Evolutionary conservation across 345 rosid species (phyloP).

Genomic region (Streptanthus diversifolius): DNA sequence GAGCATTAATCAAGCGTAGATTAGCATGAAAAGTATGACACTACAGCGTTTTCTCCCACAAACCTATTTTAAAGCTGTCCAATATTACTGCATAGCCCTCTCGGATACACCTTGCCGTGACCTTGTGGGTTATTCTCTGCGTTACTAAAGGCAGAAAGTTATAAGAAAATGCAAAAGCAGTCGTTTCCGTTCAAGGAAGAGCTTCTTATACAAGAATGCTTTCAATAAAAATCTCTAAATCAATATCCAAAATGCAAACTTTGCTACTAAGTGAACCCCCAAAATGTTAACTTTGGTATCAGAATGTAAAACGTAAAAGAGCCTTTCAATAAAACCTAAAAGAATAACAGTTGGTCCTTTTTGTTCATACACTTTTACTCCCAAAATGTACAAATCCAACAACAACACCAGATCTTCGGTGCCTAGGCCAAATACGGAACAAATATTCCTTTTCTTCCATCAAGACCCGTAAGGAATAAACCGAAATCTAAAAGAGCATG

Average conservation of each 20-base stretch:
- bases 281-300: neutral
- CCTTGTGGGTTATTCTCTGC: neutral
- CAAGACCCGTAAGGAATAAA: slow-evolving; percentile 5
- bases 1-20: neutral
- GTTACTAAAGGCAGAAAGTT: neutral
- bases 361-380: neutral
- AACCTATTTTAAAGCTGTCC: slow-evolving; percentile 11
- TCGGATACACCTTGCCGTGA: neutral
- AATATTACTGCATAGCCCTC: neutral
- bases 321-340: neutral
- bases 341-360: neutral
- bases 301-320: neutral
- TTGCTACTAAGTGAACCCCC: neutral
- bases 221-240: neutral
- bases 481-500: neutral
- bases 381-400: neutral
- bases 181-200: neutral
- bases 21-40: neutral
- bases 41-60: neutral
- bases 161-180: neutral
- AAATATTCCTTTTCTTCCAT: neutral
- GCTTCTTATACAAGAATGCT: neutral
- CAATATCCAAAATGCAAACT: slow-evolving; percentile 4
- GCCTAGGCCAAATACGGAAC: neutral
- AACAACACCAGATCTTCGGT: slow-evolving; percentile 4